Evolutionary conservation across 2,329 filamentous ascomycete species (phyloP), one percentile per base, ranked within the genome.

Genomic region (Lithohypha guttulata): DNA sequence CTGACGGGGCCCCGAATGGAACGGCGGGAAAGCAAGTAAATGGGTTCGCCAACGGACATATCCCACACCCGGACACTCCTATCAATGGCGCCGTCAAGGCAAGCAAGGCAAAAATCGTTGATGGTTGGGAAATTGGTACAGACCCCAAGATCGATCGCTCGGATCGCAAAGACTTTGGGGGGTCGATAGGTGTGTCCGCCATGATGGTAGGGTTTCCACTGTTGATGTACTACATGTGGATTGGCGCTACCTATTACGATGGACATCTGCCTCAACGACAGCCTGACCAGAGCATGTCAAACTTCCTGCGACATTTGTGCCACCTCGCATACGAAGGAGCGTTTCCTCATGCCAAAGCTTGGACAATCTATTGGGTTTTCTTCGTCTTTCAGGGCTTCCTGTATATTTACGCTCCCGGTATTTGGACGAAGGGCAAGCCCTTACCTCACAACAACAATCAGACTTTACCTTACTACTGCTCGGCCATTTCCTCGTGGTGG

Each of bases 221-320:
- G 25, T 73, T 98, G 53, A 96, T 96, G 89, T 95, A 84, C 73
- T 96, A 95, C 66, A 94, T 98, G 87, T 96, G 87, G 87, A 79
- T 93, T 60, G 91, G 91, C 35, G 83, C 89, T 22, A 87, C 80
- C 34, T 94, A 89, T 65, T 98, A 95, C 64, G 69, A 85, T 57
- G 89, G 89, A 51, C 78, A 82, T 47, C 69, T 93, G 36, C 91
- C 91, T 11, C 64, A 66, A 29, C 82, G 77, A 1, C 64, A 65
- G 2, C 58, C 73, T 29, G 81, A 73, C 28, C 72, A 93, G 67
- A 78, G 70, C 51, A 75, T 75, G 57, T 50, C 55, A 9, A 78
- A 89, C 13, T 96, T 95, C 58, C 69, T 73, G 39, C 62, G 68
- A 42, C 79, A 93, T 49, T 62, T 96, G 58, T 71, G 65, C 48